Conservation (phyloP, 139 green algal genomes). For the Micractinium conductrix region DNA sequence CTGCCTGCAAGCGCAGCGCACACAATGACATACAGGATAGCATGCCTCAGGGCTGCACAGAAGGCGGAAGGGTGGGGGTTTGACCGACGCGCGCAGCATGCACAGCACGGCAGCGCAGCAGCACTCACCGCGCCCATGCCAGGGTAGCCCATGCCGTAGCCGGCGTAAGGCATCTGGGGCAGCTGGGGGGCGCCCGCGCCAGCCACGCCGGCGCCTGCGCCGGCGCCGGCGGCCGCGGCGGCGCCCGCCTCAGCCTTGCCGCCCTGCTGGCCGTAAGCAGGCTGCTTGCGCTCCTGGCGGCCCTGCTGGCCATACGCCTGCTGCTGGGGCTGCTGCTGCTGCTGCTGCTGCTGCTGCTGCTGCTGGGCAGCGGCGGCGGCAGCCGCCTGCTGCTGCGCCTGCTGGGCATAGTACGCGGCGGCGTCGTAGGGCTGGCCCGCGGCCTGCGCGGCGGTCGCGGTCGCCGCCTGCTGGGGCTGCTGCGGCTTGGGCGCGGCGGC, state of each 20-base stretch:
- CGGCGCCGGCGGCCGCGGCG: neutral
- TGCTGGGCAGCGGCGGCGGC: conserved; percentile 7
- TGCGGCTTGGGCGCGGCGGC: conserved; percentile 14
- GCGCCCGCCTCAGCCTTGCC: too few relatives aligned
- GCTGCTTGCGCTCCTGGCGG: conserved; percentile 27
- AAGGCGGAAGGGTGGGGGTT: too few relatives aligned
- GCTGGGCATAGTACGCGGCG: conserved; percentile 3
- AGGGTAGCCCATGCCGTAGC: conserved; percentile 37
- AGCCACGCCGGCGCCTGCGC: neutral
- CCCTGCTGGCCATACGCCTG: conserved; percentile 23
- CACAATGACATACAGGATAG: too few relatives aligned
- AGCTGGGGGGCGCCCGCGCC: conserved; percentile 19
- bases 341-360: conserved; percentile 5
- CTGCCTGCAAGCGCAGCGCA: too few relatives aligned
- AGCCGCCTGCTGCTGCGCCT: conserved; percentile 14
- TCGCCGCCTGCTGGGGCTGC: neutral
- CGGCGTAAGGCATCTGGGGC: conserved; percentile 37
- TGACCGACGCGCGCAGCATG: neutral
- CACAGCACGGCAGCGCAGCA: neutral
- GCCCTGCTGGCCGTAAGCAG: too few relatives aligned
- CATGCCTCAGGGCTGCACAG: too few relatives aligned
- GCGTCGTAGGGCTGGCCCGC: conserved; percentile 22
- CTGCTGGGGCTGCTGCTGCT: conserved; percentile 16
- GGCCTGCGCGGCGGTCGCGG: neutral
- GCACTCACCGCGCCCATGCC: conserved; percentile 1